Evolutionary conservation across 805 yeast genomes (phyloP).

Genomic region (Torulaspora delbrueckii): DNA sequence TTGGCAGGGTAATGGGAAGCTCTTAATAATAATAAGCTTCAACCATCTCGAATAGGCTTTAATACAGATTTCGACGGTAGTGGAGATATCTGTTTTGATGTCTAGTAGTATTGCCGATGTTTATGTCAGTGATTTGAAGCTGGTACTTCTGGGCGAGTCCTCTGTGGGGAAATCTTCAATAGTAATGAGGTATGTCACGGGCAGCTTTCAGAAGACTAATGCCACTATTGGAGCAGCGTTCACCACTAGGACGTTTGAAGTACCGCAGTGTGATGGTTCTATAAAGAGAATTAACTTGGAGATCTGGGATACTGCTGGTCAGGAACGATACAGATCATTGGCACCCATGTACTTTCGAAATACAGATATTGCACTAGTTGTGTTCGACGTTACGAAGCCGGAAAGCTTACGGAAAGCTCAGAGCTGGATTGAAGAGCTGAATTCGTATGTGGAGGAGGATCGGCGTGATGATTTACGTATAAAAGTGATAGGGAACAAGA

Average conservation of each 20-base stretch:
- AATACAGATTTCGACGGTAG: not conserved
- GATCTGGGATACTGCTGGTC: conserved; percentile 88
- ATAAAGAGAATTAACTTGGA: conserved; percentile 61
- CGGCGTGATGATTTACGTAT: conserved; percentile 64
- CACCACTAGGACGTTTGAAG: conserved; percentile 59
- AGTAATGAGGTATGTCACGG: conserved; percentile 66
- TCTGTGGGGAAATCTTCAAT: conserved; percentile 68
- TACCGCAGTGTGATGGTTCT: conserved; percentile 37
- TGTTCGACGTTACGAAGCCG: conserved; percentile 66
- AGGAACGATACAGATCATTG: conserved; percentile 68
- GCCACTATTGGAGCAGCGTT: conserved; percentile 86
- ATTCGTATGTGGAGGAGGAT: conserved; percentile 30
- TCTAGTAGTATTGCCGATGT: not conserved
- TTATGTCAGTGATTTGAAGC: conserved; percentile 37
- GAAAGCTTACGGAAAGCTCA: conserved; percentile 63
- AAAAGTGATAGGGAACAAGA: conserved; percentile 72
- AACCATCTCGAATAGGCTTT: too few species aligned
- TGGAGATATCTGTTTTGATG: conserved; percentile 1
- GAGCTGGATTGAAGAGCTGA: conserved; percentile 72
- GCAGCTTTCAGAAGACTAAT: conserved; percentile 69
- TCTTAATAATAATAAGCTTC: not conserved
- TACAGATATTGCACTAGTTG: conserved; percentile 75
- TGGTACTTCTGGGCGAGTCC: conserved; percentile 60
- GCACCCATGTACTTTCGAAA: conserved; percentile 83
- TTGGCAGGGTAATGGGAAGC: not conserved